Evolutionary conservation across 495 filamentous ascomycete genomes (phyloP).

Genomic region (Penicillium maclennaniae): DNA sequence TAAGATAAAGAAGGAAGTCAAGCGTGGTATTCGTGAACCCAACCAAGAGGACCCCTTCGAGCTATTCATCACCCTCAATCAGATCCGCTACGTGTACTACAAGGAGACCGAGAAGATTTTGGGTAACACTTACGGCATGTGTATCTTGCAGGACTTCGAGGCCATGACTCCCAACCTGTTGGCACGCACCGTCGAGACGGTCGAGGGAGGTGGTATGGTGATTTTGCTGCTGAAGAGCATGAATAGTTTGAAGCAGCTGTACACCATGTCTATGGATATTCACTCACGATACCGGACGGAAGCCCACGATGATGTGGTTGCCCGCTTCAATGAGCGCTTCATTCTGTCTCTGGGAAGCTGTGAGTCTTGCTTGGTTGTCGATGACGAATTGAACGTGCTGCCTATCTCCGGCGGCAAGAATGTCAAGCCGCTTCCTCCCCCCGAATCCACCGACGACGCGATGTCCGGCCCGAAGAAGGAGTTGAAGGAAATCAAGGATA

Average conservation of each 20-base stretch:
- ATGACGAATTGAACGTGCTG: slow-evolving; percentile 96
- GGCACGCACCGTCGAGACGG: slow-evolving; percentile 92
- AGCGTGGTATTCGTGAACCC: slow-evolving; percentile 88
- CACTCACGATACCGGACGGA: slow-evolving; percentile 96
- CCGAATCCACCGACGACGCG: slow-evolving; percentile 60
- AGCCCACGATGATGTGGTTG: slow-evolving; percentile 91
- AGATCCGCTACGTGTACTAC: slow-evolving; percentile 99
- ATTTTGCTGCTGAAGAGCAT: slow-evolving; percentile 91
- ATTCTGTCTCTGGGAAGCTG: slow-evolving; percentile 93
- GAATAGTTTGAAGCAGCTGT: slow-evolving; percentile 95
- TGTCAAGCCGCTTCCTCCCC: slow-evolving; percentile 77
- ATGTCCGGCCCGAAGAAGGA: slow-evolving; percentile 68
- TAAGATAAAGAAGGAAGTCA: slow-evolving; percentile 98
- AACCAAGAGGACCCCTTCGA: slow-evolving; percentile 97
- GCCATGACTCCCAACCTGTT: slow-evolving; percentile 95
- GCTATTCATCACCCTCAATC: slow-evolving; percentile 91
- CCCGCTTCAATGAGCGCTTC: slow-evolving; percentile 97
- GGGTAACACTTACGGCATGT: slow-evolving; percentile 98
- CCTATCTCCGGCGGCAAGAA: slow-evolving; percentile 94
- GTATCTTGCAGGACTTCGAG: slow-evolving; percentile 97
- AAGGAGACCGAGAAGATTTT: slow-evolving; percentile 99
- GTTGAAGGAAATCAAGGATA: slow-evolving; percentile 82
- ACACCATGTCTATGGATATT: slow-evolving; percentile 96
- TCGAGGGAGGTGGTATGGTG: slow-evolving; percentile 93
- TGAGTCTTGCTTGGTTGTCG: slow-evolving; percentile 90